A percentile compares a stretch with the other conserved stretches of the same genome.
These are phyloP conservation scores for Naganishia liquefaciens DNA, from an alignment of 1,284 basidiomycete genomes.

Conservation along the genomic window DNA sequence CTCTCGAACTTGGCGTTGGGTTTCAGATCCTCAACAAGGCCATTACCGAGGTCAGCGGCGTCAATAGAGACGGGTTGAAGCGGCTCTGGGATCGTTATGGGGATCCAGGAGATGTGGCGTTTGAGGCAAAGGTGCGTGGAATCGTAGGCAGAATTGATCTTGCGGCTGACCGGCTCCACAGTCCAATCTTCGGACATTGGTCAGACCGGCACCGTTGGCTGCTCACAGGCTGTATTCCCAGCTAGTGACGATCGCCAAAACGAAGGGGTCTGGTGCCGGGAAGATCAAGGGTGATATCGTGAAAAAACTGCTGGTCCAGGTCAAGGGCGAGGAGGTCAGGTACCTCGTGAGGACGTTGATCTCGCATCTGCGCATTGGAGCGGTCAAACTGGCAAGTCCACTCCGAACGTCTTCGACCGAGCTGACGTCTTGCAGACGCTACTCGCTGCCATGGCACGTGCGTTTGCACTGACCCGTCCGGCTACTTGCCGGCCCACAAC, in stretches of 20 bases:
- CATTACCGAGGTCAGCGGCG: conserved; percentile 78
- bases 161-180: neutral
- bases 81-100: conserved; percentile 60
- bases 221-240: conserved; percentile 67
- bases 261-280: conserved; percentile 72
- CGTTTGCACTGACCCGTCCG: conserved; percentile 67
- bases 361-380: conserved; percentile 78
- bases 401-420: neutral
- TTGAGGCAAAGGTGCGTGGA: conserved; percentile 63
- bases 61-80: conserved; percentile 67
- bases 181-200: conserved; percentile 71
- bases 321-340: conserved; percentile 81
- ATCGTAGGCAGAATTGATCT: neutral
- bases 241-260: conserved; percentile 64
- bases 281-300: conserved; percentile 77
- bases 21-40: conserved; percentile 74
- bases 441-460: conserved; percentile 76
- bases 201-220: conserved; percentile 70
- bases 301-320: conserved; percentile 77
- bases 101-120: conserved; percentile 79
- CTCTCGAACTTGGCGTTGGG: conserved; percentile 75
- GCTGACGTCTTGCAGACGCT: conserved; percentile 58
- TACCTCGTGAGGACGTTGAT: conserved; percentile 77
- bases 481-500: neutral
- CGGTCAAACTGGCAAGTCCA: conserved; percentile 64